Percentiles rank a stretch among this genome's conserved stretches.
Conservation (phyloP, 139 green algal genomes). For the Chlorella sp. region DNA sequence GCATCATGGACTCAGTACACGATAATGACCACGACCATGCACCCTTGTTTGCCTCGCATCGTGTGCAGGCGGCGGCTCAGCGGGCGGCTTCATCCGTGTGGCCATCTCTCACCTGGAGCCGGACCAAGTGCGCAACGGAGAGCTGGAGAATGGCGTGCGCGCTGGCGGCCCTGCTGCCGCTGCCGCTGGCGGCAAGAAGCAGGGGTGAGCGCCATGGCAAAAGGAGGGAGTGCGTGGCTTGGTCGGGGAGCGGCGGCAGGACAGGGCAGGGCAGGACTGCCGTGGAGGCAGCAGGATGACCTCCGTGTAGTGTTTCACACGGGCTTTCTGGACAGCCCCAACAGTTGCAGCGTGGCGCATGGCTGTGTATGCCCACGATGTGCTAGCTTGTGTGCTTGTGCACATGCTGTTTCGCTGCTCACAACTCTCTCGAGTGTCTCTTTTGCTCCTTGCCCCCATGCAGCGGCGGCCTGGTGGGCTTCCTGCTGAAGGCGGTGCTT, state of each 20-base stretch:
- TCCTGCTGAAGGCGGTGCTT: not conserved
- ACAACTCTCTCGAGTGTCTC: not conserved
- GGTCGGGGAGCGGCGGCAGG: not conserved
- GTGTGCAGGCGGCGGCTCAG: slow-evolving; percentile 62
- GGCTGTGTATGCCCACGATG: not conserved
- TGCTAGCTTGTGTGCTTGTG: not conserved
- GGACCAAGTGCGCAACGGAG: slow-evolving; percentile 37
- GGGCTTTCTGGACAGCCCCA: not conserved
- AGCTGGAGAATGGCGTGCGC: not conserved
- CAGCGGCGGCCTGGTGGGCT: not conserved
- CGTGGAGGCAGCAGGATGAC: not conserved
- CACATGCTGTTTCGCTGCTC: not conserved
- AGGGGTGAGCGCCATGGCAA: not conserved
- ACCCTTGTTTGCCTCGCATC: too few species aligned
- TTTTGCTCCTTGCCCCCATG: not conserved
- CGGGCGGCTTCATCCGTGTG: slow-evolving; percentile 88
- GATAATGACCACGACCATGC: not conserved
- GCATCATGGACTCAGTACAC: too few species aligned
- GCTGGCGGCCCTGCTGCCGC: not conserved
- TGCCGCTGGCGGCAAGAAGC: not conserved
- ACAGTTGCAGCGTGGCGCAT: not conserved
- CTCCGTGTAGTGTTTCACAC: not conserved
- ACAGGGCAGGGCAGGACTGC: not conserved
- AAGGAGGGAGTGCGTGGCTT: not conserved
- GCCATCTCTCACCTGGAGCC: slow-evolving; percentile 69